phyloP scores from a whole-genome alignment of 257 asterid species.

The Penstemon eatonii region DNA sequence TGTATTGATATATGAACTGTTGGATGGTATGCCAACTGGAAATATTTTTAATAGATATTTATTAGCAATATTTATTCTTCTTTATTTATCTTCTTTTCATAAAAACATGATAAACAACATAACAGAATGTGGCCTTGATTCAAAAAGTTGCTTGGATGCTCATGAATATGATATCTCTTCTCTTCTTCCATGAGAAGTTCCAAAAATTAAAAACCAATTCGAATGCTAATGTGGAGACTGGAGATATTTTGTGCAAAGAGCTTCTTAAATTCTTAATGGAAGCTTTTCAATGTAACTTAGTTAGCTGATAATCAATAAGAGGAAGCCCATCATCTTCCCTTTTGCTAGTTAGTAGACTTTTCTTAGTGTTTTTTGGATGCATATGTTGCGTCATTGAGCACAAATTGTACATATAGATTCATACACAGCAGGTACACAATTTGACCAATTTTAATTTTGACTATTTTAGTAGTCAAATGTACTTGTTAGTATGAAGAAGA shows the following conservation, averaged over 20 bases:
- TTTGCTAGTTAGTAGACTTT: slow-evolving; percentile 14
- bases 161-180: not conserved
- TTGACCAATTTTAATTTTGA: not conserved
- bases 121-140: slow-evolving; percentile 13
- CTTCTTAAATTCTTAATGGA: slow-evolving; percentile 21
- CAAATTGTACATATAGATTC: not conserved
- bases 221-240: slow-evolving; percentile 14
- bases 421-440: not conserved
- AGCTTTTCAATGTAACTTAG: slow-evolving; percentile 22
- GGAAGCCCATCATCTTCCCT: slow-evolving; percentile 1
- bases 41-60: slow-evolving; percentile 7
- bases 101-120: not conserved
- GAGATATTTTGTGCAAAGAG: slow-evolving; percentile 17
- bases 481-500: slow-evolving; percentile 1
- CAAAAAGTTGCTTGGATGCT: not conserved
- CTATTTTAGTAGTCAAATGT: not conserved
- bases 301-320: slow-evolving; percentile 3
- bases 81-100: not conserved
- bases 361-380: not conserved
- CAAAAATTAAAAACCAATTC: not conserved
- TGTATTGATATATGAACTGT: slow-evolving; percentile 86
- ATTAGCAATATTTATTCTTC: not conserved
- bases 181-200: no score
- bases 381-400: not conserved
- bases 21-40: slow-evolving; percentile 73